A percentile compares a stretch with the other conserved stretches of the same genome.
Evolutionary conservation across 2,329 filamentous ascomycete genomes (phyloP).

Genomic region (Stagonosporopsis tanaceti): DNA sequence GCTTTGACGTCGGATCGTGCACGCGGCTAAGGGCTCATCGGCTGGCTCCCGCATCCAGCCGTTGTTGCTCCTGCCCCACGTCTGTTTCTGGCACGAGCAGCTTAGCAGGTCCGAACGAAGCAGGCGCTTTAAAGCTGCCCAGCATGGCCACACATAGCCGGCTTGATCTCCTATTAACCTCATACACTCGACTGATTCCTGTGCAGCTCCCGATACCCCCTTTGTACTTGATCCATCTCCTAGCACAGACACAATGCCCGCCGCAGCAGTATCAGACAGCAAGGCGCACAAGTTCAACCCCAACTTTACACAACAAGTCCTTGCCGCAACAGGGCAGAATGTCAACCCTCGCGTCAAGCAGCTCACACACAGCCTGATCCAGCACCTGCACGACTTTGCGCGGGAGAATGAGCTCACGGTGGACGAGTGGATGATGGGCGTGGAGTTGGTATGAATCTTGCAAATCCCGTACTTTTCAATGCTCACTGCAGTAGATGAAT

Average conservation of each 20-base stretch:
- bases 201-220: constrained; percentile 7
- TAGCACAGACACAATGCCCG: constrained; percentile 6
- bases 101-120: constrained; percentile 3
- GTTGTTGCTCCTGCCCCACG: constrained; percentile 1
- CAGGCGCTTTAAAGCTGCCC: constrained; percentile 19
- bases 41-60: constrained; percentile 7
- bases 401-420: constrained; percentile 78
- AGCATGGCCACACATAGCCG: constrained; percentile 12
- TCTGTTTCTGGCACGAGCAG: constrained; percentile 6
- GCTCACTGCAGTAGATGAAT: constrained; percentile 57
- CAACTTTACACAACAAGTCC: constrained; percentile 76
- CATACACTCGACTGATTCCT: constrained; percentile 1
- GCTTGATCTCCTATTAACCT: constrained; percentile 4
- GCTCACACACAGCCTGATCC: constrained; percentile 70
- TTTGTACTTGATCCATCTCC: not conserved
- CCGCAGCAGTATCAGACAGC: constrained; percentile 12
- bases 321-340: constrained; percentile 76
- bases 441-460: constrained; percentile 67
- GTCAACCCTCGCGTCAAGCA: constrained; percentile 69
- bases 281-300: constrained; percentile 68
- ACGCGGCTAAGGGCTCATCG: not conserved
- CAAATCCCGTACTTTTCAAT: not conserved
- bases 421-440: constrained; percentile 80
- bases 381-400: constrained; percentile 79
- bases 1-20: constrained; percentile 1